Percentiles rank a stretch among this genome's conserved stretches.
Conservation (phyloP, 495 filamentous ascomycete genomes). For the Chaetomium cochliodes region DNA sequence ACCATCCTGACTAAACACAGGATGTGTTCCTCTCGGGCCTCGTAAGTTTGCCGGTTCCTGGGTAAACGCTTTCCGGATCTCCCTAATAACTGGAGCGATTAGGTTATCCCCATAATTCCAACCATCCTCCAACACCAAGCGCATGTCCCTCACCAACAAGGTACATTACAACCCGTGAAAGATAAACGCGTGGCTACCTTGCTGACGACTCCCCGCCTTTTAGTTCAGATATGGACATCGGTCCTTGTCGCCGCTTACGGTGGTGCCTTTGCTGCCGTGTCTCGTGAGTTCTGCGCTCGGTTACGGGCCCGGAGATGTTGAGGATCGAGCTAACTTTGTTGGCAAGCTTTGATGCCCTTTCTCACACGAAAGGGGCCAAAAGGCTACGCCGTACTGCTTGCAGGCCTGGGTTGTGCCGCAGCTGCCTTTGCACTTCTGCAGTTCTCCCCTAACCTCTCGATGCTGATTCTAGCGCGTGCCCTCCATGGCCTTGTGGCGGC, state of each 20-base stretch:
- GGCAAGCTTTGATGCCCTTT: constrained; percentile 30
- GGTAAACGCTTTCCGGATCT: background rate
- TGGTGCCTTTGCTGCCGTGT: constrained; percentile 31
- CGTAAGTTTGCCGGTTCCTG: background rate
- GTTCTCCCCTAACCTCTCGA: constrained; percentile 16
- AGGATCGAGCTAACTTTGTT: background rate
- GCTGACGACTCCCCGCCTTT: background rate
- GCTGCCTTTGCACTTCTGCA: constrained; percentile 31
- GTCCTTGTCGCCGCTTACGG: constrained; percentile 34
- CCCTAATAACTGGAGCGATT: background rate
- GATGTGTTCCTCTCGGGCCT: constrained; percentile 20
- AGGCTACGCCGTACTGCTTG: constrained; percentile 21
- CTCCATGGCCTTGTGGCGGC: constrained; percentile 33
- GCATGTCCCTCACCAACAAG: constrained; percentile 25
- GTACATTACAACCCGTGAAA: constrained; percentile 12
- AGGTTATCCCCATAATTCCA: constrained; percentile 33
- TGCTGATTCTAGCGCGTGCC: constrained; percentile 29
- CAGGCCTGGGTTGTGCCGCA: constrained; percentile 26
- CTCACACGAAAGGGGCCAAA: constrained; percentile 21
- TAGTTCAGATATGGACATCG: constrained; percentile 35
- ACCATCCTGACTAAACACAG: background rate
- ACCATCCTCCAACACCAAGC: constrained; percentile 25
- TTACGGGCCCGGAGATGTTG: background rate
- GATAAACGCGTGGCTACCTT: background rate
- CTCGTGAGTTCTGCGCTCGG: constrained; percentile 27